These are phyloP conservation scores for Fusarium goolgardi DNA, from an alignment of 2,329 filamentous ascomycete species.

Conservation along the genomic window DNA sequence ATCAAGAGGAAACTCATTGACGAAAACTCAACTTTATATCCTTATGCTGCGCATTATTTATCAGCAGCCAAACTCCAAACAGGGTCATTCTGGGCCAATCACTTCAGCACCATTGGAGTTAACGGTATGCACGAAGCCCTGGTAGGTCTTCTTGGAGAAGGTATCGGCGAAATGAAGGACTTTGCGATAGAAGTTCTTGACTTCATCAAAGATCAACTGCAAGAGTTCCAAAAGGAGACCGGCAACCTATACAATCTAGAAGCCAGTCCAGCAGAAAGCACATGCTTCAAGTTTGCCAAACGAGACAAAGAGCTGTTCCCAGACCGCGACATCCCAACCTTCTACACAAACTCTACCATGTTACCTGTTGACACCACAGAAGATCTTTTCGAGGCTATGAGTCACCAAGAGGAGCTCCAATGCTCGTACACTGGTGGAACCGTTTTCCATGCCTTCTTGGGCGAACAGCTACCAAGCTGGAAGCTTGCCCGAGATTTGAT, in stretches of 20 bases:
- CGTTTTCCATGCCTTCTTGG: slow-evolving; percentile 43
- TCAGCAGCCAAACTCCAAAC: slow-evolving; percentile 40
- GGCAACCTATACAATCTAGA: slow-evolving; percentile 42
- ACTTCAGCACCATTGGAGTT: slow-evolving; percentile 43
- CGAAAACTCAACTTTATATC: slow-evolving; percentile 31
- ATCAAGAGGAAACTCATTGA: slow-evolving; percentile 40
- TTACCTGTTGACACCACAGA: slow-evolving; percentile 40
- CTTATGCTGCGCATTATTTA: slow-evolving; percentile 40
- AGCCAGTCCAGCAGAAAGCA: slow-evolving; percentile 42
- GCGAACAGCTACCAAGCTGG: slow-evolving; percentile 38
- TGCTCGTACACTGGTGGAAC: slow-evolving; percentile 43
- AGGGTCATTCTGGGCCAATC: slow-evolving; percentile 42
- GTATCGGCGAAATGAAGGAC: background rate
- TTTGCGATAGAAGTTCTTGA: slow-evolving; percentile 35
- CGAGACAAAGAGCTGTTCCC: slow-evolving; percentile 40
- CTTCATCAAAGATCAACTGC: slow-evolving; percentile 39
- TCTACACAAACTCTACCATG: slow-evolving; percentile 45
- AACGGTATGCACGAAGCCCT: slow-evolving; percentile 43
- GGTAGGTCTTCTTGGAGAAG: slow-evolving; percentile 13
- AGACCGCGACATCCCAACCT: slow-evolving; percentile 3
- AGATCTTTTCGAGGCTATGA: slow-evolving; percentile 40
- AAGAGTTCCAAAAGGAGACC: slow-evolving; percentile 36
- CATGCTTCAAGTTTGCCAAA: slow-evolving; percentile 43
- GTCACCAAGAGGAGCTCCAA: slow-evolving; percentile 38
- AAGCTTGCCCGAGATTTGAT: slow-evolving; percentile 36